phyloP scores from a whole-genome alignment of 495 filamentous ascomycete species.

The Neurospora sp. region DNA sequence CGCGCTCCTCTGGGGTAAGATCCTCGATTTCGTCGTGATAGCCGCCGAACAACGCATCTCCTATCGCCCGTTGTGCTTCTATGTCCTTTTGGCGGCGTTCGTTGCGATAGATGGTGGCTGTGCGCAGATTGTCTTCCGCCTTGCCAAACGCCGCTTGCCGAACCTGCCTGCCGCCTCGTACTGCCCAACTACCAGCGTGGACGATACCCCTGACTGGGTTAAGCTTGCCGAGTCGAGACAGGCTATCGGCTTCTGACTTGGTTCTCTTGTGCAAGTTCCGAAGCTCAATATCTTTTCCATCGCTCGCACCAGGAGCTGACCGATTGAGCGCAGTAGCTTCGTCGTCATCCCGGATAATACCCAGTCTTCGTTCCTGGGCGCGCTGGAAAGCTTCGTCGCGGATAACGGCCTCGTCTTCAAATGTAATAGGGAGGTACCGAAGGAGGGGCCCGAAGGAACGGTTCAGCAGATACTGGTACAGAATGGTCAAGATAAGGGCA shows the following conservation, averaged over 20 bases:
- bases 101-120: constrained; percentile 29
- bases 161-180: constrained; percentile 29
- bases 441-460: constrained; percentile 78
- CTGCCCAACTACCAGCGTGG: constrained; percentile 40
- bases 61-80: constrained; percentile 61
- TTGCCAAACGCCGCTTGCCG: constrained; percentile 32
- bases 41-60: constrained; percentile 73
- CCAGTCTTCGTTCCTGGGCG: constrained; percentile 56
- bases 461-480: constrained; percentile 78
- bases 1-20: constrained; percentile 81
- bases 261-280: constrained; percentile 23
- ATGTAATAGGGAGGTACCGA: constrained; percentile 83
- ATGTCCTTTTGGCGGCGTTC: constrained; percentile 37
- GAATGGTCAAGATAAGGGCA: constrained; percentile 53
- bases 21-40: constrained; percentile 91
- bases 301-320: neutral
- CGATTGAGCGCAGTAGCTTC: constrained; percentile 17
- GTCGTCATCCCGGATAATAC: constrained; percentile 41
- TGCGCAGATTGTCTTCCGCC: constrained; percentile 26
- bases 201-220: constrained; percentile 37
- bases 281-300: constrained; percentile 49
- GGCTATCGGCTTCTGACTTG: constrained; percentile 11
- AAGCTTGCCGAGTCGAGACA: constrained; percentile 14
- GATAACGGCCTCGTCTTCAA: constrained; percentile 87
- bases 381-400: constrained; percentile 81